Evolutionary conservation across 345 rosid genomes (phyloP).

Genomic region (Streptanthus diversifolius): DNA sequence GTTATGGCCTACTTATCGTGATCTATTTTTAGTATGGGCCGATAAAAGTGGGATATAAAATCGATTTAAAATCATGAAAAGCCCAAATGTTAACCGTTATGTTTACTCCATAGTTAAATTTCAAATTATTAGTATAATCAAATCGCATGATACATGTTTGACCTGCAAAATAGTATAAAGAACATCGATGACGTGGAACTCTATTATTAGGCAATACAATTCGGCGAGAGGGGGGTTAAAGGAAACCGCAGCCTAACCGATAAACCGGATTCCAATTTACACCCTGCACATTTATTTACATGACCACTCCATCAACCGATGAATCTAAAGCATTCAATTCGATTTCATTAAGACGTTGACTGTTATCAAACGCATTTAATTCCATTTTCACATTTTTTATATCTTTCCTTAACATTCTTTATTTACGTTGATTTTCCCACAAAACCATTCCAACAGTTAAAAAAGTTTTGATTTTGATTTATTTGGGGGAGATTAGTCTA

Average conservation of each 20-base stretch:
- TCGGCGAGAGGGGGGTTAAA: neutral
- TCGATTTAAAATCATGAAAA: neutral
- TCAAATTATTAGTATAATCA: neutral
- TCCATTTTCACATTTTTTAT: neutral
- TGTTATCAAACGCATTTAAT: slow-evolving; percentile 4
- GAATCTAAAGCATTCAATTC: slow-evolving; percentile 24
- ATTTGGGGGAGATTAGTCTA: neutral
- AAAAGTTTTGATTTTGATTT: neutral
- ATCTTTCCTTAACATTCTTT: neutral
- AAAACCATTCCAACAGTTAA: neutral
- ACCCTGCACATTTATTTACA: neutral
- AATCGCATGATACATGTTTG: neutral
- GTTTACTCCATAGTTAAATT: neutral
- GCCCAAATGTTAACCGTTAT: neutral
- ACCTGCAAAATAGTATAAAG: neutral
- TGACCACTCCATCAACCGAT: neutral
- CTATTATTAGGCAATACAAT: neutral
- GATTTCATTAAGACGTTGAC: neutral
- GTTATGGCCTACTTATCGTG: neutral
- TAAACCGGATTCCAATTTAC: slow-evolving; percentile 2
- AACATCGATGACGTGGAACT: neutral
- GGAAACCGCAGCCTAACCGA: neutral
- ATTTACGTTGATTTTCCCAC: slow-evolving; percentile 8
- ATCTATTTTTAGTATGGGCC: neutral
- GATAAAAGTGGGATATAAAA: neutral